phyloP scores from a whole-genome alignment of 108 stramenopile genomes.

The Cylindrotheca fusiformis region DNA sequence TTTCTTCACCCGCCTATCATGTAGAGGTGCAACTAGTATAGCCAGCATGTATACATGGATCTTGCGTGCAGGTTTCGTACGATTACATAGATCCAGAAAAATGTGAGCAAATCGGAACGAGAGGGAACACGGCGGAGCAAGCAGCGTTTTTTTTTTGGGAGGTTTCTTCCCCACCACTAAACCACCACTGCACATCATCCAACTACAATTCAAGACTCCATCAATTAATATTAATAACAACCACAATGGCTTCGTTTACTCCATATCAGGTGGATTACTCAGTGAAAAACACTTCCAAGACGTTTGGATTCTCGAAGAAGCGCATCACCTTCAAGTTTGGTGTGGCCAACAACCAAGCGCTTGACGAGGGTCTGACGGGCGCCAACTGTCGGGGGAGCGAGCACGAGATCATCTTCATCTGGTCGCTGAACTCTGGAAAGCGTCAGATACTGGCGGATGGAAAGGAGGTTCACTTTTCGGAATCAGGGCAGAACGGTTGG shows the following conservation, averaged over 20 bases:
- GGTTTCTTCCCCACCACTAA: no score
- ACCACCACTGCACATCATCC: no score
- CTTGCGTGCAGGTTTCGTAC: no score
- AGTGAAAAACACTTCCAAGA: conserved; percentile 60
- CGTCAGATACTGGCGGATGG: conserved; percentile 64
- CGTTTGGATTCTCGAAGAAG: conserved; percentile 75
- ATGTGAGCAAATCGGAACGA: no score
- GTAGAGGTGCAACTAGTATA: no score
- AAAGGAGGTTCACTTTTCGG: conserved; percentile 68
- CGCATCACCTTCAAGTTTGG: conserved; percentile 82
- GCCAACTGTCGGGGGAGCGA: conserved; percentile 81
- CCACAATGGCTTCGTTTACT: conserved; percentile 19
- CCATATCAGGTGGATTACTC: conserved; percentile 58
- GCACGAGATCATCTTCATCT: conserved; percentile 78
- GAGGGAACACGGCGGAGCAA: no score
- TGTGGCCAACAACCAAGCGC: conserved; percentile 58
- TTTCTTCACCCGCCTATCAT: no score
- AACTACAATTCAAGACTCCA: no score
- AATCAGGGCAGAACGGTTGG: conserved; percentile 58
- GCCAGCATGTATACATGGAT: no score
- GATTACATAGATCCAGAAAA: no score
- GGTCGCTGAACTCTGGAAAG: conserved; percentile 80
- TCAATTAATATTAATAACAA: no score
- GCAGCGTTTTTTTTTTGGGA: no score
- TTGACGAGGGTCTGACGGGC: conserved; percentile 52